A percentile compares a stretch with the other conserved stretches of the same genome.
Evolutionary conservation across 257 asterid species (phyloP).

Genomic region (Solanum lycopersicoides): DNA sequence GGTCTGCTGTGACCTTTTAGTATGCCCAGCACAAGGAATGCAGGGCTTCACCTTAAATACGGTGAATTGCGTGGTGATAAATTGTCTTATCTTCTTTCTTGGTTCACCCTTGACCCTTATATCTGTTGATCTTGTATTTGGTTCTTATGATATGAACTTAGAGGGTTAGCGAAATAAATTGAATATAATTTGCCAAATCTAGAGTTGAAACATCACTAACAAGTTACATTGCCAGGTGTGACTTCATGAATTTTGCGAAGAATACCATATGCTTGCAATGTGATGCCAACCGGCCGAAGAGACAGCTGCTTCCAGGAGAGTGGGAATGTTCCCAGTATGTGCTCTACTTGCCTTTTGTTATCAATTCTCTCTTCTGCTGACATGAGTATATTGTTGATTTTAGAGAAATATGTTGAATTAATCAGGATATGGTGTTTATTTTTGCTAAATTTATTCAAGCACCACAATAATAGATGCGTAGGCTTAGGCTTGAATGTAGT

Average conservation of each 20-base stretch:
- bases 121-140: neutral
- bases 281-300: slow-evolving; percentile 95
- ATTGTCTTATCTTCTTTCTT: neutral
- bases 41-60: neutral
- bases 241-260: slow-evolving; percentile 95
- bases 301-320: slow-evolving; percentile 98
- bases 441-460: neutral
- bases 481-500: neutral
- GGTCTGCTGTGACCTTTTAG: neutral
- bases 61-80: neutral
- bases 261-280: slow-evolving; percentile 84
- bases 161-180: neutral
- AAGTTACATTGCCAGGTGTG: slow-evolving; percentile 53
- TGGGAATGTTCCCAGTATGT: slow-evolving; percentile 98
- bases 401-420: neutral
- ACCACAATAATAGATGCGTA: neutral
- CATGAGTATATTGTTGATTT: neutral
- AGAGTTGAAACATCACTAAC: neutral
- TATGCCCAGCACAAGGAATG: neutral
- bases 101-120: neutral
- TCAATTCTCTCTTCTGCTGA: neutral
- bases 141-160: neutral
- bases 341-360: neutral
- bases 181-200: neutral
- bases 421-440: neutral